phyloP scores from a whole-genome alignment of 2,329 filamentous ascomycete species.

The Cryoendolithus antarcticus region DNA sequence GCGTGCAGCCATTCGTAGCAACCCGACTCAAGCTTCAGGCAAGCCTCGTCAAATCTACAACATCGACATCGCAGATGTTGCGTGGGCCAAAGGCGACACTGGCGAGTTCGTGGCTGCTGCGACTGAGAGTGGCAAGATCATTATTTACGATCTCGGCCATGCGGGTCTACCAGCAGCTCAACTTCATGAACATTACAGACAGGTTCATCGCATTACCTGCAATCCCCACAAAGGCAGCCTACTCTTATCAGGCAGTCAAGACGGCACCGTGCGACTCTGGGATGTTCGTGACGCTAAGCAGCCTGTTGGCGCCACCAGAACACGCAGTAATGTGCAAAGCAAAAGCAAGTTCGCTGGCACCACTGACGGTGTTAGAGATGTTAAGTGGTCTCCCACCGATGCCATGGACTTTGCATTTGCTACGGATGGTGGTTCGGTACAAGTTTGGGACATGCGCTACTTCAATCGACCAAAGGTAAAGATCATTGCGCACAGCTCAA shows the following conservation, averaged over 20 bases:
- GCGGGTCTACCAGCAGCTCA: conserved; percentile 48
- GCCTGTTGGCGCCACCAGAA: conserved; percentile 15
- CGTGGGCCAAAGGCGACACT: conserved; percentile 53
- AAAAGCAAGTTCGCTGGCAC: conserved; percentile 43
- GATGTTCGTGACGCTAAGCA: conserved; percentile 44
- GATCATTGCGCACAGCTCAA: conserved; percentile 45
- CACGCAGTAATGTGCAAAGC: conserved; percentile 41
- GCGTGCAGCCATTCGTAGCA: conserved; percentile 47
- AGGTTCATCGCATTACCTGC: conserved; percentile 54
- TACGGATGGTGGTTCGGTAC: conserved; percentile 51
- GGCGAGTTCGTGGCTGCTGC: conserved; percentile 51
- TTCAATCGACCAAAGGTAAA: conserved; percentile 44
- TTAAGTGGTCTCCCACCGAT: conserved; percentile 53
- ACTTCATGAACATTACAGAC: conserved; percentile 52
- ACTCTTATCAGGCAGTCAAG: conserved; percentile 52
- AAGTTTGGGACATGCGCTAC: conserved; percentile 52
- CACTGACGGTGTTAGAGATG: conserved; percentile 49
- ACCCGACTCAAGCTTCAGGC: conserved; percentile 39
- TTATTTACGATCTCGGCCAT: conserved; percentile 52
- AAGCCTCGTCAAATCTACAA: conserved; percentile 34
- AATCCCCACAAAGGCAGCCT: conserved; percentile 49
- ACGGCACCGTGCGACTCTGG: conserved; percentile 52
- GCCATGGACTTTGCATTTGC: conserved; percentile 51
- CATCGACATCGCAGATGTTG: conserved; percentile 52
- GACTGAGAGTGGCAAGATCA: conserved; percentile 52